Evolutionary conservation across 352 stramenopile species (phyloP).

Genomic region (Globisporangium paroecandrum): DNA sequence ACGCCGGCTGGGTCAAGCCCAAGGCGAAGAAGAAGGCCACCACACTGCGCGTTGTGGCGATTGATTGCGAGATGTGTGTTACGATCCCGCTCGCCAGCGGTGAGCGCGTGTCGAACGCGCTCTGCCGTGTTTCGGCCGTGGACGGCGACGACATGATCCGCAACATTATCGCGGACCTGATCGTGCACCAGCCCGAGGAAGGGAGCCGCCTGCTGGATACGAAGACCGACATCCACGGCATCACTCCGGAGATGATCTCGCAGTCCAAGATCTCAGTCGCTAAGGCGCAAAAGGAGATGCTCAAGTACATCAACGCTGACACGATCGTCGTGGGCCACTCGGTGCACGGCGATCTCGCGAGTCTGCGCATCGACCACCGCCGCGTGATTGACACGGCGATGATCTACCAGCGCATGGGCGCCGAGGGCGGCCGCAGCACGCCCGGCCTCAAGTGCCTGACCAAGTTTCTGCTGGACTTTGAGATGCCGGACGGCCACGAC

Average conservation of each 20-base stretch:
- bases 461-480: conserved; percentile 76
- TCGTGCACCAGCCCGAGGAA: conserved; percentile 75
- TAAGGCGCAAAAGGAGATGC: conserved; percentile 77
- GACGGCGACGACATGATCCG: conserved; percentile 75
- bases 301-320: conserved; percentile 81
- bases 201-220: conserved; percentile 59
- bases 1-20: conserved; percentile 54
- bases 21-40: conserved; percentile 59
- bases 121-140: conserved; percentile 81
- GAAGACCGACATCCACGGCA: conserved; percentile 86
- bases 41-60: conserved; percentile 63
- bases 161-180: conserved; percentile 70
- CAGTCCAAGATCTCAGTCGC: conserved; percentile 69
- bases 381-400: conserved; percentile 83
- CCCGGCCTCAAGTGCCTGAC: conserved; percentile 74
- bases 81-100: conserved; percentile 27
- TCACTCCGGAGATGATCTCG: conserved; percentile 64
- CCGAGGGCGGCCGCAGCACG: conserved; percentile 31
- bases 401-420: conserved; percentile 66
- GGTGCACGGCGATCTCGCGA: conserved; percentile 70
- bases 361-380: conserved; percentile 67
- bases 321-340: conserved; percentile 85
- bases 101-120: conserved; percentile 45
- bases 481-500: conserved; percentile 84
- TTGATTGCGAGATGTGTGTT: conserved; percentile 89